A percentile compares a stretch with the other conserved stretches of the same genome.
Conservation (phyloP, 2,329 filamentous ascomycete genomes). For the Tricladium varicosporioides region DNA sequence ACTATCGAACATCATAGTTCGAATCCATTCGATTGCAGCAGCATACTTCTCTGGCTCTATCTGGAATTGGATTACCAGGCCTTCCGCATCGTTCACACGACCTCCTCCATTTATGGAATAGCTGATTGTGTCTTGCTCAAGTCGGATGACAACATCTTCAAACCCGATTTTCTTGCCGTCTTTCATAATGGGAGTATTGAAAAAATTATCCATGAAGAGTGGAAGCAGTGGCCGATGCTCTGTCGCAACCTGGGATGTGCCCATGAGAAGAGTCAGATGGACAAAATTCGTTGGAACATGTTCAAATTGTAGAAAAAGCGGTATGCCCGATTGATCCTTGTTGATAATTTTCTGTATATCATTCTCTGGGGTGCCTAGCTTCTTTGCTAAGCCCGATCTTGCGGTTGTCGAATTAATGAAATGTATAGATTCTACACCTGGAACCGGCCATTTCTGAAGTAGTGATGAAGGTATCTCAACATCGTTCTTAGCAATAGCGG, state of each 20-base stretch:
- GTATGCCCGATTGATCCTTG: constrained; percentile 57
- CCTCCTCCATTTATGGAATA: constrained; percentile 72
- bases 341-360: constrained; percentile 75
- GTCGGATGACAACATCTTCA: constrained; percentile 85
- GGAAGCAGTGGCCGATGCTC: constrained; percentile 80
- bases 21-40: constrained; percentile 78
- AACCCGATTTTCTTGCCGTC: constrained; percentile 78
- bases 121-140: constrained; percentile 87
- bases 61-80: constrained; percentile 77
- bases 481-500: constrained; percentile 86
- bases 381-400: constrained; percentile 73
- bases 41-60: constrained; percentile 87
- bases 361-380: constrained; percentile 66
- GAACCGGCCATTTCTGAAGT: constrained; percentile 79
- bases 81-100: constrained; percentile 74
- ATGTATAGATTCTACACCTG: constrained; percentile 85
- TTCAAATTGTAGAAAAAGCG: constrained; percentile 95
- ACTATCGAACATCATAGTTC: constrained; percentile 81
- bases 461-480: constrained; percentile 78
- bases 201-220: constrained; percentile 89
- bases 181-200: constrained; percentile 81
- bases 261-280: constrained; percentile 76
- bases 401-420: constrained; percentile 89
- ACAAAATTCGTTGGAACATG: constrained; percentile 93
- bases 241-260: constrained; percentile 74